Conservation (phyloP, 805 yeast genomes). For the Suhomyces sp. region DNA sequence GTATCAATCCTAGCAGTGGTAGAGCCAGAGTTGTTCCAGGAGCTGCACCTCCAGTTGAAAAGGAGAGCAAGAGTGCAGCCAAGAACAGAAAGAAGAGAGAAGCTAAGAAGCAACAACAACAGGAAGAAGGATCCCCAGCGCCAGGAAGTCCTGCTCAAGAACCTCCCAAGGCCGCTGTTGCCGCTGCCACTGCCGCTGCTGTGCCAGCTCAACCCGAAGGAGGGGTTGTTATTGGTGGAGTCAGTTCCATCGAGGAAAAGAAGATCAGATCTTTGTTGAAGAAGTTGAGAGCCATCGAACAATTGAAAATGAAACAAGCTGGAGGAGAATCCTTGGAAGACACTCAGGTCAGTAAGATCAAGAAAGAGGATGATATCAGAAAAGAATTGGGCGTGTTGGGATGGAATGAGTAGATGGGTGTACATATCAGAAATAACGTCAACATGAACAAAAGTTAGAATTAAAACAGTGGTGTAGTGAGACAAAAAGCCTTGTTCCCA, state of each 20-base stretch:
- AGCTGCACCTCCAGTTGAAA: conserved; percentile 45
- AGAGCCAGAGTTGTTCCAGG: conserved; percentile 55
- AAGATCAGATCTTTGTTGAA: conserved; percentile 87
- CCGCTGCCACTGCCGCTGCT: conserved; percentile 15
- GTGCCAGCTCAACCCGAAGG: conserved; percentile 17
- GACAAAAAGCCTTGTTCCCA: too few relatives aligned
- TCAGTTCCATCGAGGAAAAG: conserved; percentile 80
- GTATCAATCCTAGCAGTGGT: conserved; percentile 24
- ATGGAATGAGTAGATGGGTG: conserved; percentile 40
- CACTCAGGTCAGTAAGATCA: conserved; percentile 87
- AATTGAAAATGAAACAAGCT: conserved; percentile 79
- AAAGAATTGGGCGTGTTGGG: conserved; percentile 75
- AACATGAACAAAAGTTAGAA: too few relatives aligned
- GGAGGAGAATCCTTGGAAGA: conserved; percentile 84
- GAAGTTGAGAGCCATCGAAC: conserved; percentile 94
- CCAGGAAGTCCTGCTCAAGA: conserved; percentile 12
- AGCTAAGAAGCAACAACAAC: conserved; percentile 39
- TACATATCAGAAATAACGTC: too few relatives aligned
- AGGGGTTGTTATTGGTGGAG: conserved; percentile 58
- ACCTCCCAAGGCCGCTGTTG: conserved; percentile 13
- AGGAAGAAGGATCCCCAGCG: conserved; percentile 12
- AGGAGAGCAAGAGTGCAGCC: conserved; percentile 63
- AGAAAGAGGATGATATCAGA: conserved; percentile 80
- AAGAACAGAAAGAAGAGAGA: conserved; percentile 78
- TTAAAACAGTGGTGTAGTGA: too few relatives aligned